These are phyloP conservation scores for Gypsophila paniculata DNA, from an alignment of 179 eudicot genomes.

Conservation along the genomic window DNA sequence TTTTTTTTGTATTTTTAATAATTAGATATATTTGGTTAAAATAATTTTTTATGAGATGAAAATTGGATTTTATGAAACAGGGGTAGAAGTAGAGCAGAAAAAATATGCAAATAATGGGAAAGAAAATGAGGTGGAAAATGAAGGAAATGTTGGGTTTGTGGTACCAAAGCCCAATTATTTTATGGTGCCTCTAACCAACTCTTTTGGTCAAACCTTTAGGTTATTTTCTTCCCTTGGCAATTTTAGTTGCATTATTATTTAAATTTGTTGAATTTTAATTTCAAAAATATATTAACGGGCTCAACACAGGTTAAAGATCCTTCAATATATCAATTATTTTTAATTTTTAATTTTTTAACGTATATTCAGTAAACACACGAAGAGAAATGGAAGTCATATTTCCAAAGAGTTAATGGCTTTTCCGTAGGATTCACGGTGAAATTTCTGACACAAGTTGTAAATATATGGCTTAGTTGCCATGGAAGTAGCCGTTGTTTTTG, in stretches of 20 bases:
- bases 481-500: too few species aligned
- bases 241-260: neutral
- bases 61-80: conserved; percentile 18
- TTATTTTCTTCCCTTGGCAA: conserved; percentile 11
- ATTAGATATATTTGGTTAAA: neutral
- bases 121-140: conserved; percentile 19
- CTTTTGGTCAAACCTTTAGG: conserved; percentile 73
- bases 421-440: too few species aligned
- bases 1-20: neutral
- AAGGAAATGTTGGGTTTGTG: conserved; percentile 43
- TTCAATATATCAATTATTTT: too few species aligned
- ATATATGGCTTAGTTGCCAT: too few species aligned
- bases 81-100: conserved; percentile 21
- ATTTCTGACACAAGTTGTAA: too few species aligned
- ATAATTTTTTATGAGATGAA: neutral
- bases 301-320: too few species aligned
- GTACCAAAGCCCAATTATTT: conserved; percentile 50
- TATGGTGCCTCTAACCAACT: conserved; percentile 29
- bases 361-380: too few species aligned
- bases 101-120: conserved; percentile 20
- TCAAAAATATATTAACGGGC: too few species aligned
- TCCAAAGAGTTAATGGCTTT: too few species aligned
- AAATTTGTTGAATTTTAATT: too few species aligned
- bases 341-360: too few species aligned
- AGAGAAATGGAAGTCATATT: too few species aligned